phyloP scores from a whole-genome alignment of 2,329 filamentous ascomycete genomes.

The Aurifilum marmelostoma region DNA sequence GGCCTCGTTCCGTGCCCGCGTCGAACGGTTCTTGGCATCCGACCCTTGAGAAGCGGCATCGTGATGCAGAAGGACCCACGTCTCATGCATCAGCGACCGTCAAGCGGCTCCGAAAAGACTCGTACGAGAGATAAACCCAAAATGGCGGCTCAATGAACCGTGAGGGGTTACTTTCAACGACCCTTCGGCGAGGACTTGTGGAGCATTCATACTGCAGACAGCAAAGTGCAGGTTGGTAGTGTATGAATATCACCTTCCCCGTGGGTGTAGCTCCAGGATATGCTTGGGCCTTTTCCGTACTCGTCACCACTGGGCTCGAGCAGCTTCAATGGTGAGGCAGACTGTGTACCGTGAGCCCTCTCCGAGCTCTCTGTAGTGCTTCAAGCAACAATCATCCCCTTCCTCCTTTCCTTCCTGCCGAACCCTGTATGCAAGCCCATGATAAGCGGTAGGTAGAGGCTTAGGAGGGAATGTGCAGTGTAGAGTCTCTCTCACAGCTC shows the following conservation, averaged over 20 bases:
- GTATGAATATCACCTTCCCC: slow-evolving; percentile 18
- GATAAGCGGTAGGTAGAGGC: not conserved
- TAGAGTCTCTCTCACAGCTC: not conserved
- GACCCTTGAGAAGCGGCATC: not conserved
- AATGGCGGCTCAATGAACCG: not conserved
- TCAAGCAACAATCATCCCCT: not conserved
- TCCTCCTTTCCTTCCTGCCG: not conserved
- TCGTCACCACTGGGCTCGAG: not conserved
- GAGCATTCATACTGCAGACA: not conserved
- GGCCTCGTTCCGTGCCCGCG: not conserved
- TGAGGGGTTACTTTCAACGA: not conserved
- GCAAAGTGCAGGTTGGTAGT: not conserved
- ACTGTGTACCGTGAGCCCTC: not conserved
- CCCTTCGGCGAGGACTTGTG: not conserved
- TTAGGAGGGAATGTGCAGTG: not conserved
- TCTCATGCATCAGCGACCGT: not conserved
- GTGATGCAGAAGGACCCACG: not conserved
- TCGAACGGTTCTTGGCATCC: not conserved
- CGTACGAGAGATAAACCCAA: slow-evolving; percentile 18
- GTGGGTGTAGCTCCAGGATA: slow-evolving; percentile 14
- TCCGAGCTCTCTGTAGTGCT: not conserved
- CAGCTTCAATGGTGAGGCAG: not conserved
- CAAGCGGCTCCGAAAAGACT: slow-evolving; percentile 9
- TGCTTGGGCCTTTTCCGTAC: not conserved
- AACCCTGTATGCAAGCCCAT: not conserved